Evolutionary conservation across 495 filamentous ascomycete genomes (phyloP).

Genomic region (Penicillium silybi): DNA sequence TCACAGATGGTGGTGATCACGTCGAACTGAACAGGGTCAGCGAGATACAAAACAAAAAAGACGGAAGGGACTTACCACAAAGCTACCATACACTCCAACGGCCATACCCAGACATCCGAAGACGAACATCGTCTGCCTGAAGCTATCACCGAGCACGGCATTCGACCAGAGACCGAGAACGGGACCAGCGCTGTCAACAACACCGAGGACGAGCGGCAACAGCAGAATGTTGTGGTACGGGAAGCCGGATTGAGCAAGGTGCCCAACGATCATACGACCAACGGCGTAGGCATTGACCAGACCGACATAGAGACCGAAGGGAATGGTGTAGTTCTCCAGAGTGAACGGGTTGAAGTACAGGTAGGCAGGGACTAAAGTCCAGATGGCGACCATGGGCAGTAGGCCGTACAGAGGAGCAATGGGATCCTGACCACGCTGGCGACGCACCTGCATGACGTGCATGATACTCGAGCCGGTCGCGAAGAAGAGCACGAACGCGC

Average conservation of each 20-base stretch:
- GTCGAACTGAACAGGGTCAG: slow-evolving; percentile 52
- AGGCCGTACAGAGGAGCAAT: slow-evolving; percentile 75
- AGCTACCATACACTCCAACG: slow-evolving; percentile 88
- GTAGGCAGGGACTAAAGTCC: slow-evolving; percentile 71
- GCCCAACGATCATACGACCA: slow-evolving; percentile 90
- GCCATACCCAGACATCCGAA: slow-evolving; percentile 77
- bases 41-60: background rate
- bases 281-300: slow-evolving; percentile 91
- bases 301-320: slow-evolving; percentile 82
- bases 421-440: slow-evolving; percentile 64
- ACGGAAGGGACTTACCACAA: slow-evolving; percentile 58
- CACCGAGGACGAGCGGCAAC: slow-evolving; percentile 65
- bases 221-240: slow-evolving; percentile 78
- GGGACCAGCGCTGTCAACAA: slow-evolving; percentile 75
- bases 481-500: slow-evolving; percentile 73
- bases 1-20: slow-evolving; percentile 97
- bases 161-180: slow-evolving; percentile 72
- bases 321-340: slow-evolving; percentile 73
- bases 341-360: slow-evolving; percentile 80
- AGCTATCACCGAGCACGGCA: slow-evolving; percentile 60
- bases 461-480: slow-evolving; percentile 68
- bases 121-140: slow-evolving; percentile 80
- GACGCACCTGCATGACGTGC: slow-evolving; percentile 79
- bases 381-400: slow-evolving; percentile 69
- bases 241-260: slow-evolving; percentile 78